Conservation (phyloP, 257 asterid species). For the Plantago elongata region DNA sequence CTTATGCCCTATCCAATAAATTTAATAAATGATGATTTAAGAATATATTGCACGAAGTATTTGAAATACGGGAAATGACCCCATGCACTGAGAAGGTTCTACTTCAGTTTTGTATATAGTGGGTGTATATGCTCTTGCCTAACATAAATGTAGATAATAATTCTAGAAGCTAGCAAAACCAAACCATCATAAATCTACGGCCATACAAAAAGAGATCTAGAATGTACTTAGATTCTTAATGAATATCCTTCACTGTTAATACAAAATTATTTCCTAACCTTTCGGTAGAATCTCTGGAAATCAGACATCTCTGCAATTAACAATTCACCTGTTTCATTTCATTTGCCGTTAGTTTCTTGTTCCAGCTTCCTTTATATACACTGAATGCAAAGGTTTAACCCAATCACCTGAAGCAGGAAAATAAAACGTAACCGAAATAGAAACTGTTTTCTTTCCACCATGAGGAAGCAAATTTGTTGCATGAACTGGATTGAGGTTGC, state of each 20-base stretch:
- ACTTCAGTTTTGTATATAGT: too few relatives aligned
- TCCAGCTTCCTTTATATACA: slow-evolving; percentile 19
- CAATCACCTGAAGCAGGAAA: too few relatives aligned
- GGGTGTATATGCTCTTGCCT: too few relatives aligned
- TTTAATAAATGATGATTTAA: too few relatives aligned
- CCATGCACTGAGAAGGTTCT: too few relatives aligned
- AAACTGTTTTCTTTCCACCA: slow-evolving; percentile 2
- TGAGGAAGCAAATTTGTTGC: slow-evolving; percentile 39
- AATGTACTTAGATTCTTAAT: background rate
- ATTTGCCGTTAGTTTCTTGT: slow-evolving; percentile 21
- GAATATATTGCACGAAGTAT: too few relatives aligned
- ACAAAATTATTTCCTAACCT: background rate
- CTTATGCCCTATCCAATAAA: too few relatives aligned
- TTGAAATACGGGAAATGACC: too few relatives aligned
- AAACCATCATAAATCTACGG: background rate
- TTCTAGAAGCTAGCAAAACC: too few relatives aligned
- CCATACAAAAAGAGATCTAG: background rate
- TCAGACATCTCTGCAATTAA: background rate
- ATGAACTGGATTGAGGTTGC: slow-evolving; percentile 48
- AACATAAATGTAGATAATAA: too few relatives aligned
- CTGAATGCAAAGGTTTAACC: background rate
- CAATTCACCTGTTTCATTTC: slow-evolving; percentile 20
- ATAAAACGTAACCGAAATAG: too few relatives aligned
- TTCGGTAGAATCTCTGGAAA: slow-evolving; percentile 12
- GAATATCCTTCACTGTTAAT: background rate